Evolutionary conservation across 1,139 yeast genomes (phyloP), one percentile per base, ranked within the genome.

Genomic region (Sugiyamaella novakii): DNA sequence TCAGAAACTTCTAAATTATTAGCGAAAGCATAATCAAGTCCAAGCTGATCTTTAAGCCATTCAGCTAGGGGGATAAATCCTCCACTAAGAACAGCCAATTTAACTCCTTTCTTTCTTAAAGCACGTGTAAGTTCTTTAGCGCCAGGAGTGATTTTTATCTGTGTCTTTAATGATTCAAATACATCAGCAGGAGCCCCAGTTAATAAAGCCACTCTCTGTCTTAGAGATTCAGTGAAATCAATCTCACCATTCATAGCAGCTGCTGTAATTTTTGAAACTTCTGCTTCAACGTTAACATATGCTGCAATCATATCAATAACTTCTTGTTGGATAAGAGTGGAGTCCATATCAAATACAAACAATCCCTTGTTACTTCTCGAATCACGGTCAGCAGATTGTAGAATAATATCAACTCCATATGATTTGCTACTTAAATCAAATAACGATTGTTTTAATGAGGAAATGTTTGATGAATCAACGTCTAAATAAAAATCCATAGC

Each of bases 241-340:
- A 94, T 73, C 63, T 92, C 96, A 22, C 98, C 98, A 61, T 91
- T 89, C 99, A 94, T 94, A 30, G 98, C 98, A 35, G 91, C 76
- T 39, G 86, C 89, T 3, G 99, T 94, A 62, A 94, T 91, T 47
- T 77, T 80, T 4, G 86, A 82, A 11, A 87, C 95, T 64, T 84
- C 72, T 2, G 74, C 79, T 59, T 87, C 94, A 24, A 87, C 89
- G 54, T 77, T 75, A n/a, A 92, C 95, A 58, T 83, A 81, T 0
- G 85, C 88, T 2, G 98, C 98, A 58, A 94, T 91, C 64, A 92
- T 72, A 65, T 94, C 99, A 58, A 92, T 92, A 42, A 92, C 98
- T 69, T 94, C 99, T 69, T 94, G 98, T 67, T 87, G 84, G 58
- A 94, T 94, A 64, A 94, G 73, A 0, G 98, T 94, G 0, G 98